A percentile compares a stretch with the other conserved stretches of the same genome.
phyloP scores from a whole-genome alignment of 805 yeast genomes.

The Starmerella floris region DNA sequence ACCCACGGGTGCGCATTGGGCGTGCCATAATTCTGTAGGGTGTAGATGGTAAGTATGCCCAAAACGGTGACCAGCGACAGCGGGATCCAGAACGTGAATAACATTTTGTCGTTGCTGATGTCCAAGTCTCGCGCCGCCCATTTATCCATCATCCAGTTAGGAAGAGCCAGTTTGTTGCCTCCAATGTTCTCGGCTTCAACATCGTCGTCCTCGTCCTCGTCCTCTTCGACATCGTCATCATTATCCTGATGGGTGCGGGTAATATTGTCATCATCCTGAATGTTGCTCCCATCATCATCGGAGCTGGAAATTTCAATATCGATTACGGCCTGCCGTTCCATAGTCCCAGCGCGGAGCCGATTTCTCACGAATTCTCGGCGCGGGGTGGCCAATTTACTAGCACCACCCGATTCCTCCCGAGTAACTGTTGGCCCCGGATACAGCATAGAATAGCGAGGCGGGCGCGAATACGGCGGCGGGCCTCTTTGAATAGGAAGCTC shows the following conservation, averaged over 20 bases:
- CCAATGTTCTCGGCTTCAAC: not conserved
- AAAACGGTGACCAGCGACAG: slow-evolving; percentile 33
- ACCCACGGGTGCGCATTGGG: slow-evolving; percentile 4
- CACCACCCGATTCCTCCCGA: not conserved
- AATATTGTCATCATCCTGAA: slow-evolving; percentile 4
- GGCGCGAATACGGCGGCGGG: not conserved
- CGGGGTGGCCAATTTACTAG: too few relatives aligned
- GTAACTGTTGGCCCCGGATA: not conserved
- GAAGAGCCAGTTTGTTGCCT: not conserved
- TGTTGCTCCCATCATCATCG: slow-evolving; percentile 5
- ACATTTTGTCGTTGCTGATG: slow-evolving; percentile 61
- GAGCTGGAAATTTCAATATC: not conserved
- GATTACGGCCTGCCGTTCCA: not conserved
- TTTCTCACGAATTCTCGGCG: too few relatives aligned
- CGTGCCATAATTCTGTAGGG: slow-evolving; percentile 12
- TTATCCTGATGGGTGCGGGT: not conserved
- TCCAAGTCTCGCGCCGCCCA: slow-evolving; percentile 31
- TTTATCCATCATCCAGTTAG: slow-evolving; percentile 17
- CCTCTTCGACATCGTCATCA: not conserved
- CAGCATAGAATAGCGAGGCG: slow-evolving; percentile 10
- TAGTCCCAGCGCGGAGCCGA: too few relatives aligned
- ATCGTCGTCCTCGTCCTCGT: not conserved
- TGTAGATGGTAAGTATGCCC: slow-evolving; percentile 10
- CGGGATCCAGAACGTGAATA: slow-evolving; percentile 86
- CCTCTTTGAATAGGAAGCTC: too few relatives aligned